These are phyloP conservation scores for Apiotrichum montevideense DNA, from an alignment of 1,284 basidiomycete genomes.

Conservation along the genomic window DNA sequence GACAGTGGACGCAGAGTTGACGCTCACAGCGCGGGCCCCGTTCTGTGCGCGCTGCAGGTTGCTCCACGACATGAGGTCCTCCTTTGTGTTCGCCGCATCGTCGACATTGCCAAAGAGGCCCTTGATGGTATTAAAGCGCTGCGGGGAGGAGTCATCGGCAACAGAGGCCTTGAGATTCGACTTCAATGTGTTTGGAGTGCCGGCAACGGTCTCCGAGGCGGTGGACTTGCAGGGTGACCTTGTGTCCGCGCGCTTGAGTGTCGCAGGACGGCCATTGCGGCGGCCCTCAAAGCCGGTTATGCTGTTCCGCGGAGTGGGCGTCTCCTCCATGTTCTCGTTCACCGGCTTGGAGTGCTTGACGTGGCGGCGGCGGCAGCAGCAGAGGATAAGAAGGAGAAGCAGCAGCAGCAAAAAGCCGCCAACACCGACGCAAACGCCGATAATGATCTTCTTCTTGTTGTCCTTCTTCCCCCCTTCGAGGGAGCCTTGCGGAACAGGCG, in stretches of 20 bases:
- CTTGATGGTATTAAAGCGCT: slow-evolving; percentile 2
- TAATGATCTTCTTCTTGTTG: slow-evolving; percentile 40
- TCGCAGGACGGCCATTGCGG: background rate
- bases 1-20: too few relatives aligned
- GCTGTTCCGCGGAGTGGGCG: background rate
- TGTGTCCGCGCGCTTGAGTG: background rate
- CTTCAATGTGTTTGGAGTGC: background rate
- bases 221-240: slow-evolving; percentile 1
- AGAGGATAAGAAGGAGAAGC: slow-evolving; percentile 35
- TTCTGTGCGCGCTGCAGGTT: slow-evolving; percentile 4
- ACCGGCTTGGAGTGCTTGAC: slow-evolving; percentile 6
- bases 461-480: slow-evolving; percentile 31
- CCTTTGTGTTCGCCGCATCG: slow-evolving; percentile 17
- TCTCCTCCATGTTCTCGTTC: slow-evolving; percentile 9
- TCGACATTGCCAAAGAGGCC: slow-evolving; percentile 5
- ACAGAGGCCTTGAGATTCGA: background rate
- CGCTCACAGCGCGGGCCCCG: too few relatives aligned
- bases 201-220: background rate
- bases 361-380: slow-evolving; percentile 39
- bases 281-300: background rate
- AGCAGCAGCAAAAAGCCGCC: slow-evolving; percentile 22
- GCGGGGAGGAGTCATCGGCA: background rate
- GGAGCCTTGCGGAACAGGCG: slow-evolving; percentile 20
- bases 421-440: slow-evolving; percentile 41
- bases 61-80: slow-evolving; percentile 11